phyloP scores from a whole-genome alignment of 1,139 yeast genomes.

The Lizanozyma gosingica region DNA sequence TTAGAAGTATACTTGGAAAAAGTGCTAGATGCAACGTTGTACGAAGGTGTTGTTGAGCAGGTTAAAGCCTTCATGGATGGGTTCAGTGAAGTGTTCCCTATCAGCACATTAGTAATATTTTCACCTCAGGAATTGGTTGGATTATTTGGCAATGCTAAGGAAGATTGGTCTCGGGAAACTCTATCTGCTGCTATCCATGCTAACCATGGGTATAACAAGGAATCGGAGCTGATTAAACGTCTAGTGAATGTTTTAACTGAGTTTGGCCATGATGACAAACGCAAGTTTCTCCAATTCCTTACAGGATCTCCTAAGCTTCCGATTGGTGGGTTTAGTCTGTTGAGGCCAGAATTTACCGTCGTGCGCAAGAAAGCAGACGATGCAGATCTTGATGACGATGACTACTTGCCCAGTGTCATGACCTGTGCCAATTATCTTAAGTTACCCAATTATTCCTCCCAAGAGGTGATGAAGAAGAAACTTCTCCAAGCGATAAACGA shows the following conservation, averaged over 20 bases:
- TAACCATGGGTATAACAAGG: constrained; percentile 82
- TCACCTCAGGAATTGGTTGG: constrained; percentile 64
- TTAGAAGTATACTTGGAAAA: constrained; percentile 47
- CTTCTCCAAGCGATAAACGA: constrained; percentile 69
- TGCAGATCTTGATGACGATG: constrained; percentile 53
- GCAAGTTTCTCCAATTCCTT: constrained; percentile 74
- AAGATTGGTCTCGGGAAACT: constrained; percentile 76
- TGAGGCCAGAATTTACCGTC: constrained; percentile 79
- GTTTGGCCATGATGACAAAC: constrained; percentile 46
- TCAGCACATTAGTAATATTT: constrained; percentile 60
- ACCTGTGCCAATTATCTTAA: constrained; percentile 94
- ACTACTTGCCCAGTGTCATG: constrained; percentile 93
- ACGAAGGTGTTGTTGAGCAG: constrained; percentile 58
- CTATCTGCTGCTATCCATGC: constrained; percentile 60
- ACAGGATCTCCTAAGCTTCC: constrained; percentile 95
- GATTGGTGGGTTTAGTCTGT: constrained; percentile 82
- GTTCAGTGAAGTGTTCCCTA: constrained; percentile 78
- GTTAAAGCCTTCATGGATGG: constrained; percentile 69
- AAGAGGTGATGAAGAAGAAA: constrained; percentile 48
- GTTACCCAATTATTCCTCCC: constrained; percentile 70
- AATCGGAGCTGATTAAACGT: constrained; percentile 53
- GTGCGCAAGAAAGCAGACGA: constrained; percentile 75
- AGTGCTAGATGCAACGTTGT: constrained; percentile 56
- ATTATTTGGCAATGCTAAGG: constrained; percentile 67
- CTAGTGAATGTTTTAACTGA: constrained; percentile 52